Evolutionary conservation across 2,329 filamentous ascomycete species (phyloP).

Genomic region (Xylariomycetidae sp.): DNA sequence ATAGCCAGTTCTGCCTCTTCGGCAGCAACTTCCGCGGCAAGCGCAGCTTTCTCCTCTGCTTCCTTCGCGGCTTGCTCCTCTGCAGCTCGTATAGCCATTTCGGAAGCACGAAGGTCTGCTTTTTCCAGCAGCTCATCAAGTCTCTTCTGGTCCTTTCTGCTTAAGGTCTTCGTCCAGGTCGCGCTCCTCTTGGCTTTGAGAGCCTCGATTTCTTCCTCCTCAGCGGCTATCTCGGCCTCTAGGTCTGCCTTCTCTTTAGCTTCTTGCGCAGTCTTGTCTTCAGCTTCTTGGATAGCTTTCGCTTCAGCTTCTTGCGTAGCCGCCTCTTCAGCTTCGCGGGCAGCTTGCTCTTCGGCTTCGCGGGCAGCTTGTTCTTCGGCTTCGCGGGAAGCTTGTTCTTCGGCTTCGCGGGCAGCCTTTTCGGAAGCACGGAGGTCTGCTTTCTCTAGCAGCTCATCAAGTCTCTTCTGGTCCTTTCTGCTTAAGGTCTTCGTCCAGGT

Average conservation of each 20-base stretch:
- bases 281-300: conserved; percentile 12
- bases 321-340: conserved; percentile 21
- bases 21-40: conserved; percentile 28
- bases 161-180: conserved; percentile 30
- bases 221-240: conserved; percentile 16
- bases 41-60: conserved; percentile 9
- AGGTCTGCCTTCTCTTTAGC: conserved; percentile 4
- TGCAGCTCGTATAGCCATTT: conserved; percentile 7
- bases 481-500: conserved; percentile 24
- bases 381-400: conserved; percentile 6
- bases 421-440: no score
- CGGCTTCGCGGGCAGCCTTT: conserved; percentile 6
- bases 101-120: conserved; percentile 22
- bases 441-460: conserved; percentile 5
- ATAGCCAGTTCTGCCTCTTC: conserved; percentile 17
- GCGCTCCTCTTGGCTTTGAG: conserved; percentile 1
- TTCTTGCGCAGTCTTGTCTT: no score
- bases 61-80: conserved; percentile 14
- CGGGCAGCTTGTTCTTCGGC: conserved; percentile 8
- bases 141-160: conserved; percentile 27
- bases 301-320: conserved; percentile 14
- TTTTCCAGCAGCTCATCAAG: conserved; percentile 23
- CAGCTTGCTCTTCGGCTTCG: conserved; percentile 19
- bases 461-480: conserved; percentile 25
- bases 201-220: conserved; percentile 4